Evolutionary conservation across 2,329 filamentous ascomycete species (phyloP), one percentile per base, ranked within the genome.

Genomic region (Ramichloridium luteum): DNA sequence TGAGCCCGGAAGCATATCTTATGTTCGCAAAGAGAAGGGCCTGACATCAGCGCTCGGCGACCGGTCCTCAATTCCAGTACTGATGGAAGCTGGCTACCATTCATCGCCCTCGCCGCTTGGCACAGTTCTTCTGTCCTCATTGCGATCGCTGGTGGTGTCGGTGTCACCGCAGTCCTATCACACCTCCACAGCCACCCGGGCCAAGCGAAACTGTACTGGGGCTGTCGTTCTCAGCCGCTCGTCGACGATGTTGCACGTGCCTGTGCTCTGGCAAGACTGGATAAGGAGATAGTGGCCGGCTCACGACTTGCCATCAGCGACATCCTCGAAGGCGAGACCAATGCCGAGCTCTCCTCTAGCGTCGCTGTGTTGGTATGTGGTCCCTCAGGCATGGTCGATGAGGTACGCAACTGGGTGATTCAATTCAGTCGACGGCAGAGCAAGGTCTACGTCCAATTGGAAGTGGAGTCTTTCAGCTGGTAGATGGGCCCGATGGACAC

Each of bases 141-240:
- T 6, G 54, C 61, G 28, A 55, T 68, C 23, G 59, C 49, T 2
- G 65, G 66, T 12, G 65, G 64, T 6, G 61, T 68, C 16, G 64
- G 65, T 26, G 62, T 69, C 42, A 67, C 64, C 0, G 60, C 51
- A 3, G 27, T 64, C 10, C 37, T 68, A 0, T 54, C 58, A 3
- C 55, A 51, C 29, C 23, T 58, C 3, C 30, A 34, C 11, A 30
- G 30, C 23, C 59, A 60, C 32, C 31, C 16, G n/a, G 39, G 41
- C 25, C 34, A 13, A 56, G 58, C 34, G 36, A 60, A 58, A 38
- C 45, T 64, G 1, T 48, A 20, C 27, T 64, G 56, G 56, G 55
- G 54, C 30, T 40, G 58, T 12, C n/a, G 37, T 28, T 33, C 35
- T 35, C 13, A 37, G 57, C 17, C 45, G 47, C 14, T 46, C 12